Percentiles rank a stretch among this genome's conserved stretches.
Evolutionary conservation across 1,139 yeast genomes (phyloP).

Genomic region (Nakaseomyces nivariensis): DNA sequence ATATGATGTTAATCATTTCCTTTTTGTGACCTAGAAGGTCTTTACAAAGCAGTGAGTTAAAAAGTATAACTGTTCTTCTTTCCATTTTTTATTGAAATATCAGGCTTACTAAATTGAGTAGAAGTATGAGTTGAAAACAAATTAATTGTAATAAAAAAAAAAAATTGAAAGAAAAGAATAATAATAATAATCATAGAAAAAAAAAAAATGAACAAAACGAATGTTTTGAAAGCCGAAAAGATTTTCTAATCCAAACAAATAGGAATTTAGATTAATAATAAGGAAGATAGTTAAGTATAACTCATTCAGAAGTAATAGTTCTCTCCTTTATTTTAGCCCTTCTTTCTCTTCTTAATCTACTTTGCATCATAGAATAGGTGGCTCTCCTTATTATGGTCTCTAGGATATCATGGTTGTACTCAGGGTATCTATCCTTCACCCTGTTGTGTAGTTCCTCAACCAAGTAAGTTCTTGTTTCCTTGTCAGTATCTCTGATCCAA

Average conservation of each 20-base stretch:
- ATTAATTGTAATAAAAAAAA: background rate
- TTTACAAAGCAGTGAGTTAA: too few species aligned
- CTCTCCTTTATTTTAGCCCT: conserved; percentile 34
- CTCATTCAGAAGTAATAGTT: too few species aligned
- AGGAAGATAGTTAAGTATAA: background rate
- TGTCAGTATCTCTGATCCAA: conserved; percentile 70
- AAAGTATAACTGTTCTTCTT: too few species aligned
- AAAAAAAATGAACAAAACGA: background rate
- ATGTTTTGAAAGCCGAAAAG: background rate
- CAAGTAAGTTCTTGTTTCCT: conserved; percentile 39
- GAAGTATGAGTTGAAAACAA: background rate
- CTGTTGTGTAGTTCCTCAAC: conserved; percentile 41
- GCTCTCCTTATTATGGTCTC: conserved; percentile 72
- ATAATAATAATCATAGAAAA: background rate
- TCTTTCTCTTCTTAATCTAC: conserved; percentile 59
- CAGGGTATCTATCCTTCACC: conserved; percentile 43
- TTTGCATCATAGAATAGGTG: conserved; percentile 72
- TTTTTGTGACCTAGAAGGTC: too few species aligned
- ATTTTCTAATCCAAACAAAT: too few species aligned
- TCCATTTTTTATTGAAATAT: too few species aligned
- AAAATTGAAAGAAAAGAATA: background rate
- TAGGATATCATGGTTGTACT: conserved; percentile 42
- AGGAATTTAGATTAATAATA: too few species aligned
- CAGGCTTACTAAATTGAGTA: too few species aligned
- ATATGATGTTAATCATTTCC: too few species aligned